phyloP scores from a whole-genome alignment of 257 asterid species.

The Petunia secreta region DNA sequence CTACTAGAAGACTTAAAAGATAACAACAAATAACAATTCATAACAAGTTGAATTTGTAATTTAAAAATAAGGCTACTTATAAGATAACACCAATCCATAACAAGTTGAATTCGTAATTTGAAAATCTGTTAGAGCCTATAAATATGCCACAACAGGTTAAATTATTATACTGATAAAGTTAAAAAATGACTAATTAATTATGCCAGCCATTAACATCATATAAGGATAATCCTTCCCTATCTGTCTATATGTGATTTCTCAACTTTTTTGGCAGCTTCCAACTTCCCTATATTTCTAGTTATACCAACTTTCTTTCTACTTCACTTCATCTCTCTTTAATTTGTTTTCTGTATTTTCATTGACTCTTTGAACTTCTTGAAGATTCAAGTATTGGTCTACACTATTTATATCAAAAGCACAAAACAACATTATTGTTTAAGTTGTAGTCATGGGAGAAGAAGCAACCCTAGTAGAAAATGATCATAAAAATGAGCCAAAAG shows the following conservation, averaged over 20 bases:
- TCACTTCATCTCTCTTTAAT: not conserved
- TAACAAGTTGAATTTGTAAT: not conserved
- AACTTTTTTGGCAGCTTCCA: slow-evolving; percentile 31
- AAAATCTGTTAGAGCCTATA: too few species aligned
- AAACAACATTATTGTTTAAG: not conserved
- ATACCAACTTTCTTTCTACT: not conserved
- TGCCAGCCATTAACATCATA: slow-evolving; percentile 21
- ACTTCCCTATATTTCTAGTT: slow-evolving; percentile 9
- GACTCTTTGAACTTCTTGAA: not conserved
- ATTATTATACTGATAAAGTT: not conserved
- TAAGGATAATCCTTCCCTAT: slow-evolving; percentile 9
- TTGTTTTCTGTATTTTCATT: not conserved
- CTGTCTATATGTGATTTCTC: not conserved
- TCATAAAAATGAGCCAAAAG: not conserved
- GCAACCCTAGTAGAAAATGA: slow-evolving; percentile 3
- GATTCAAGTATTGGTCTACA: not conserved
- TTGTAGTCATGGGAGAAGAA: slow-evolving; percentile 34
- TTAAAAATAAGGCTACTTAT: too few species aligned
- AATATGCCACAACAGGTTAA: too few species aligned
- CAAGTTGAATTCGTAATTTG: too few species aligned
- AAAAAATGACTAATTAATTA: not conserved
- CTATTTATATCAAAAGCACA: not conserved
- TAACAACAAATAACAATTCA: not conserved
- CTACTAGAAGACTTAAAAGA: not conserved
- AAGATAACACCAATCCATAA: too few species aligned